These are phyloP conservation scores for Lyophyllum atratum DNA, from an alignment of 768 basidiomycete genomes.

Conservation along the genomic window DNA sequence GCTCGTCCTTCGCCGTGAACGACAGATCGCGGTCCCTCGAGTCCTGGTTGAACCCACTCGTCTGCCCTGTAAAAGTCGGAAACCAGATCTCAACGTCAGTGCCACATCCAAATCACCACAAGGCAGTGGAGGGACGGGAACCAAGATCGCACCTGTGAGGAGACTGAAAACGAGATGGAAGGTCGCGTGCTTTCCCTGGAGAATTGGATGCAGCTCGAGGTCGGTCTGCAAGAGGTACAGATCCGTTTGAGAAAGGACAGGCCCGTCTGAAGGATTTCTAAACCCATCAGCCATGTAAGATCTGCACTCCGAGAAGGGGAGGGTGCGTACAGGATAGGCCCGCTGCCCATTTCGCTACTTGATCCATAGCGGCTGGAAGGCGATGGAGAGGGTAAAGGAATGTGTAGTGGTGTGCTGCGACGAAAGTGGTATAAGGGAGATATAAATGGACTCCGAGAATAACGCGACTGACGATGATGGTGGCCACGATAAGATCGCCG, in stretches of 20 bases:
- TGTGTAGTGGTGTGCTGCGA: not conserved
- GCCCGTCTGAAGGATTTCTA: constrained; percentile 56
- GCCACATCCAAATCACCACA: not conserved
- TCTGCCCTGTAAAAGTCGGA: constrained; percentile 45
- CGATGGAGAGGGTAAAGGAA: not conserved
- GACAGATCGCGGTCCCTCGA: constrained; percentile 61
- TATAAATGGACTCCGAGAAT: not conserved
- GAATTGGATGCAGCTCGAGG: constrained; percentile 74
- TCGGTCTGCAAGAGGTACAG: constrained; percentile 74
- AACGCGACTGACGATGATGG: not conserved
- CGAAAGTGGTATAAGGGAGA: not conserved
- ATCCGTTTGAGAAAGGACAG: constrained; percentile 78
- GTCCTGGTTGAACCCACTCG: constrained; percentile 62
- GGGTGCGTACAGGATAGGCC: constrained; percentile 42
- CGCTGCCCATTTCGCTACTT: constrained; percentile 43
- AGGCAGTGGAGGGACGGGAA: not conserved
- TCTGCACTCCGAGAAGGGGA: not conserved
- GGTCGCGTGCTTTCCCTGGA: constrained; percentile 44
- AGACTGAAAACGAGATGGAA: constrained; percentile 78
- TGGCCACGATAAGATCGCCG: constrained; percentile 15
- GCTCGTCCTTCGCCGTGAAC: constrained; percentile 56
- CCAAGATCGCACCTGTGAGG: constrained; percentile 50
- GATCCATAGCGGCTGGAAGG: constrained; percentile 16
- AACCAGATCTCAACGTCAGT: not conserved
- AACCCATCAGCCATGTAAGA: not conserved